Evolutionary conservation across 2,329 filamentous ascomycete genomes (phyloP).

Genomic region (Microdochium trichocladiopsis): DNA sequence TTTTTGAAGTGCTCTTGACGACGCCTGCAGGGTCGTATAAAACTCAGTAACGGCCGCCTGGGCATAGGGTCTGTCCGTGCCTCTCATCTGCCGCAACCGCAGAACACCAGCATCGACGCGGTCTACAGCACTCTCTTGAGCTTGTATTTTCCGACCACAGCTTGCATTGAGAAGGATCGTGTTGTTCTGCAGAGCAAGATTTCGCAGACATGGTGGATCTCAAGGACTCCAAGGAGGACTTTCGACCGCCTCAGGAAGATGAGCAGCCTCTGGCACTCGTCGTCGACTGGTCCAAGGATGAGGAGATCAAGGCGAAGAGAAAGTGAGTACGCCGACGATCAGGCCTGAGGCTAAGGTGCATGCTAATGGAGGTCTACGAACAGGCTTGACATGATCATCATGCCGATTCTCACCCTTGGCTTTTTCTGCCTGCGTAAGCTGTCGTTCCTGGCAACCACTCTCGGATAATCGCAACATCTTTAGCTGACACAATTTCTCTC

Average conservation of each 20-base stretch:
- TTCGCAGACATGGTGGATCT: neutral
- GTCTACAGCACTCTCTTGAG: too few species aligned
- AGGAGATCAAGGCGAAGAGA: slow-evolving; percentile 9
- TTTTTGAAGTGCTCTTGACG: neutral
- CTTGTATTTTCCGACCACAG: too few species aligned
- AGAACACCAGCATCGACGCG: too few species aligned
- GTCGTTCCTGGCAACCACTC: neutral
- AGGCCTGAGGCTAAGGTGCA: neutral
- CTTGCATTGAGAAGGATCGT: too few species aligned
- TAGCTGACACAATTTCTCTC: slow-evolving; percentile 1
- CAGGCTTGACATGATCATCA: slow-evolving; percentile 3
- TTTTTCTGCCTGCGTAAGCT: slow-evolving; percentile 7
- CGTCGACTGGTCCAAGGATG: slow-evolving; percentile 7
- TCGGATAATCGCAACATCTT: neutral
- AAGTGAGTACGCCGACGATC: slow-evolving; percentile 5
- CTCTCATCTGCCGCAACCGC: too few species aligned
- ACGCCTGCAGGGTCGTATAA: too few species aligned
- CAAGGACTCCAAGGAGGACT: neutral
- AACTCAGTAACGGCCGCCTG: too few species aligned
- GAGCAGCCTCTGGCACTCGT: neutral
- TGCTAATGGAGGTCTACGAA: neutral
- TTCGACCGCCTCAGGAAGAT: neutral
- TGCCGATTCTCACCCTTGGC: slow-evolving; percentile 3
- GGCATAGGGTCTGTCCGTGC: too few species aligned
- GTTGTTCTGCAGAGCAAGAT: neutral